phyloP scores from a whole-genome alignment of 331 rosid genomes.

The Quercus phellos region DNA sequence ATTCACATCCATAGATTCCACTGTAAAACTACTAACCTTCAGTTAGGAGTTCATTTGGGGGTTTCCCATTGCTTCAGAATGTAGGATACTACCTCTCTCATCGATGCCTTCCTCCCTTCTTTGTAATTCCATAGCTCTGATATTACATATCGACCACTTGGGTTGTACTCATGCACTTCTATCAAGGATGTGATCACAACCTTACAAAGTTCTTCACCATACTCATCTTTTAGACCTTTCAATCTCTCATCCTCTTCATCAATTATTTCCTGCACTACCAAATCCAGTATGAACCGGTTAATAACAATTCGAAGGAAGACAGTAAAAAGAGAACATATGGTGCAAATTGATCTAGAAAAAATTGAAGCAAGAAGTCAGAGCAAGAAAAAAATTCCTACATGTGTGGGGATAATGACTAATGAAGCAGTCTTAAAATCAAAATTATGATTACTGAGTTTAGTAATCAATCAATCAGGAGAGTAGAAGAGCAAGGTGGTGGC shows the following conservation, averaged over 20 bases:
- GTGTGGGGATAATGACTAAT: no score
- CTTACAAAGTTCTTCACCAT: constrained; percentile 40
- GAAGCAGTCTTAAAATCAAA: no score
- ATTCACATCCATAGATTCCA: no score
- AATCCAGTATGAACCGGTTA: background rate
- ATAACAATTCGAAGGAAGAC: no score
- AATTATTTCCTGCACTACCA: constrained; percentile 35
- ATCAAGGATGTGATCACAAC: constrained; percentile 48
- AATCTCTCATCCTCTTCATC: constrained; percentile 55
- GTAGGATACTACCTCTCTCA: constrained; percentile 42
- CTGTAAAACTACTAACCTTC: constrained; percentile 2
- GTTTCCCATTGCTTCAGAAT: constrained; percentile 47
- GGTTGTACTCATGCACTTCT: constrained; percentile 65
- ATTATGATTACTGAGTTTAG: no score
- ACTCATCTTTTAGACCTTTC: constrained; percentile 39
- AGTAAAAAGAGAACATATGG: no score
- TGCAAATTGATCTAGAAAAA: no score
- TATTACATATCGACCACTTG: constrained; percentile 66
- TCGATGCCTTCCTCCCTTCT: constrained; percentile 48
- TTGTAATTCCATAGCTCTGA: constrained; percentile 57
- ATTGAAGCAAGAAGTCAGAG: no score
- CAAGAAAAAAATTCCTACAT: no score
- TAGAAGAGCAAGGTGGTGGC: no score
- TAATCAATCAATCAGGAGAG: no score
- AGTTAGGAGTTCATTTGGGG: constrained; percentile 16